phyloP scores from a whole-genome alignment of 73 alveolate species.

The Durusdinium trenchii region DNA sequence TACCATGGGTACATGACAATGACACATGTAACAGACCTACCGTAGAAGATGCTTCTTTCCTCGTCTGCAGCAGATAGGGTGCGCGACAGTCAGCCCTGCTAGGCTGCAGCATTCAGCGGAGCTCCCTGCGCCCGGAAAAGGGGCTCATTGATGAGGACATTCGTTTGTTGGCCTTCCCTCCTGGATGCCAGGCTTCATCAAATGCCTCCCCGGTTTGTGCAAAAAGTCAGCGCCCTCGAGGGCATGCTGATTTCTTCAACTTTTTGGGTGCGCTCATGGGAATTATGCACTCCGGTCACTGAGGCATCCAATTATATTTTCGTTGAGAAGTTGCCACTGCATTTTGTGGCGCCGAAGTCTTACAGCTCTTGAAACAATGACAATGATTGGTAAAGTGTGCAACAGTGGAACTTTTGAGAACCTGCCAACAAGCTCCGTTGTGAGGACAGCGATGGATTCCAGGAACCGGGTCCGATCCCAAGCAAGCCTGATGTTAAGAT shows the following conservation, averaged over 20 bases:
- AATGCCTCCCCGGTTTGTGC: slow-evolving; percentile 27
- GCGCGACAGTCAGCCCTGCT: too few relatives aligned
- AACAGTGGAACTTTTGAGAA: neutral
- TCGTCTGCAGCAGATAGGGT: too few relatives aligned
- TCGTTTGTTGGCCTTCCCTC: too few relatives aligned
- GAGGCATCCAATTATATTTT: slow-evolving; percentile 79
- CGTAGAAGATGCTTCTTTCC: too few relatives aligned
- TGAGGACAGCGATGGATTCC: slow-evolving; percentile 84
- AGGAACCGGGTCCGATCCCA: slow-evolving; percentile 24
- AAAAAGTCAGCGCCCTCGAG: neutral
- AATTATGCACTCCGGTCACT: neutral
- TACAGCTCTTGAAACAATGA: neutral
- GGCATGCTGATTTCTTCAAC: neutral
- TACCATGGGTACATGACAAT: too few relatives aligned
- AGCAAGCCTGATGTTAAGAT: neutral
- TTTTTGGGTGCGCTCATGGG: neutral
- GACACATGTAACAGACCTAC: too few relatives aligned
- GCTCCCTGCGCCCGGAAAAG: too few relatives aligned
- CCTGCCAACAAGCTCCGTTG: neutral
- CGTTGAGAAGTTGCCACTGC: slow-evolving; percentile 55
- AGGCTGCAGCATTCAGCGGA: too few relatives aligned
- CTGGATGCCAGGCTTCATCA: slow-evolving; percentile 69
- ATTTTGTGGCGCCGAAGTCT: slow-evolving; percentile 22
- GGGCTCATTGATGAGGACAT: too few relatives aligned
- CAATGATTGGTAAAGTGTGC: neutral